phyloP scores from a whole-genome alignment of 2,329 filamentous ascomycete species.

The Ceratocystis diversiconidia region DNA sequence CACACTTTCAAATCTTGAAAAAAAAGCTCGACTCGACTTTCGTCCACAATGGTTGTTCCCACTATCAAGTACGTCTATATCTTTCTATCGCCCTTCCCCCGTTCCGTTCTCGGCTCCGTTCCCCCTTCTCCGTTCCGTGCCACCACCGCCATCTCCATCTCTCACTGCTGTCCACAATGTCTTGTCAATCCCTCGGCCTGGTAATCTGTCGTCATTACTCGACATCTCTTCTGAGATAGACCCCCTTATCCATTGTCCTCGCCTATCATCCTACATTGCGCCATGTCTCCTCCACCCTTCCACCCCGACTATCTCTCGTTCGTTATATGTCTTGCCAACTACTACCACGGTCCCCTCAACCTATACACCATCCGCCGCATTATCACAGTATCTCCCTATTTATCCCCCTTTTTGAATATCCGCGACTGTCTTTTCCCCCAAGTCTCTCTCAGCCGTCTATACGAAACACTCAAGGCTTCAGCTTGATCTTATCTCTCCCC shows the following conservation, averaged over 20 bases:
- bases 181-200: not conserved
- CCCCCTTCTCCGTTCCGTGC: not conserved
- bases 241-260: not conserved
- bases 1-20: not conserved
- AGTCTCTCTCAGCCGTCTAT: not conserved
- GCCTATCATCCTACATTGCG: not conserved
- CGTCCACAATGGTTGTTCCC: conserved; percentile 43
- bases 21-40: not conserved
- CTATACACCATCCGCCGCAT: not conserved
- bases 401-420: not conserved
- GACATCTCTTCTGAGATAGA: not conserved
- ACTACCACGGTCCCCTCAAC: not conserved
- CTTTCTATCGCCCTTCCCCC: not conserved
- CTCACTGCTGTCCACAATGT: not conserved
- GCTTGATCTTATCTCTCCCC: not conserved
- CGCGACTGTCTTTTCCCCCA: not conserved
- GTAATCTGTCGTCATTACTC: not conserved
- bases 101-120: not conserved
- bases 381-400: not conserved
- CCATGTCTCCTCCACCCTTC: not conserved
- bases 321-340: not conserved
- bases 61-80: conserved; percentile 44
- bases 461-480: not conserved
- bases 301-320: not conserved
- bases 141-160: not conserved